These are phyloP conservation scores for Naganishia liquefaciens DNA, from an alignment of 1,284 basidiomycete species.

Conservation along the genomic window DNA sequence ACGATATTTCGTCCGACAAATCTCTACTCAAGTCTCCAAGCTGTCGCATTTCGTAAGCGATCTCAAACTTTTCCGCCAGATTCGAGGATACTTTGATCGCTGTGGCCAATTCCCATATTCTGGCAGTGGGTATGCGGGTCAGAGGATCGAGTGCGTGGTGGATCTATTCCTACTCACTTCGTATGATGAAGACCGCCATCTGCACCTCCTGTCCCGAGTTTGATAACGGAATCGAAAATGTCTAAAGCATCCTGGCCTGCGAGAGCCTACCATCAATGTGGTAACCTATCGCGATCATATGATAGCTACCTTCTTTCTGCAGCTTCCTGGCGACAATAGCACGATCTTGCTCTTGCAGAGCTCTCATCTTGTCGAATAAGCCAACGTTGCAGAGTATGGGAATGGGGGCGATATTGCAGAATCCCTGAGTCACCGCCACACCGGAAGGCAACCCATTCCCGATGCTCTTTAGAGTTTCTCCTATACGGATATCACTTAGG, in stretches of 20 bases:
- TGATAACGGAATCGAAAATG: slow-evolving; percentile 33
- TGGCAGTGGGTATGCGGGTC: neutral
- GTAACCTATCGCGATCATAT: neutral
- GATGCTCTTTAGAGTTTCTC: neutral
- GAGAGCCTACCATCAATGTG: neutral
- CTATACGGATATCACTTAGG: slow-evolving; percentile 4
- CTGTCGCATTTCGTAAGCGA: slow-evolving; percentile 26
- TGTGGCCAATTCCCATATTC: slow-evolving; percentile 33
- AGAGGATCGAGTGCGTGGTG: neutral
- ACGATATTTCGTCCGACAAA: slow-evolving; percentile 33
- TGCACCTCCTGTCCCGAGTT: slow-evolving; percentile 32
- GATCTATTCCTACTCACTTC: slow-evolving; percentile 17
- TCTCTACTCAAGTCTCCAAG: slow-evolving; percentile 34
- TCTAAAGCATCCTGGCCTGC: slow-evolving; percentile 28
- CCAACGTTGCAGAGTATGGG: slow-evolving; percentile 11
- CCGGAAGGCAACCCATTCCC: slow-evolving; percentile 15
- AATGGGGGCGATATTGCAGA: slow-evolving; percentile 3
- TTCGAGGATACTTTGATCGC: slow-evolving; percentile 33
- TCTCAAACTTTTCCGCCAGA: slow-evolving; percentile 31
- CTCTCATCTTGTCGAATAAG: slow-evolving; percentile 9
- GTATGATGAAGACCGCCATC: slow-evolving; percentile 34
- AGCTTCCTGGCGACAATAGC: slow-evolving; percentile 23
- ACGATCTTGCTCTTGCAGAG: slow-evolving; percentile 18
- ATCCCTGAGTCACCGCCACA: neutral
- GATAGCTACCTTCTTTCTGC: slow-evolving; percentile 25